Base-by-base conservation (phyloP, 371 early-diverging fungal species). In the Furculomyces boomerangus region DNA sequence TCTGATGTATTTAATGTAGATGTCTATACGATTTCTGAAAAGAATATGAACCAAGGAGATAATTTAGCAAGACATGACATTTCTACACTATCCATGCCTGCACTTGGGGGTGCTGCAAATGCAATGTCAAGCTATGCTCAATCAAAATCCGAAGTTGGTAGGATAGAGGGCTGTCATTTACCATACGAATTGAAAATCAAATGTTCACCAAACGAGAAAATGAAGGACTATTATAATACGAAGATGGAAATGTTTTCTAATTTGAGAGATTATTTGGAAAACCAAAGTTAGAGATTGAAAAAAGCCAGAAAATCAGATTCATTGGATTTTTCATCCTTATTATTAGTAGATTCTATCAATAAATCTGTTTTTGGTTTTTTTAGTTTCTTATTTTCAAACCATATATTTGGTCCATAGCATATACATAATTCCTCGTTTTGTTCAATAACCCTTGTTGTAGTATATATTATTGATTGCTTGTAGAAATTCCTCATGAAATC, bases 301-400 rank as follows among this genome's bases (percentile, higher is more conserved):
- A n/a, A n/a, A n/a, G n/a, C n/a, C n/a, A n/a, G n/a, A n/a, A n/a
- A n/a, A n/a, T n/a, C n/a, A n/a, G n/a, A n/a, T n/a, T n/a, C n/a
- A n/a, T n/a, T n/a, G n/a, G n/a, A n/a, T n/a, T n/a, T n/a, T n/a
- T n/a, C n/a, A n/a, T n/a, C n/a, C n/a, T n/a, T n/a, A n/a, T n/a
- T n/a, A n/a, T n/a, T n/a, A n/a, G n/a, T n/a, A n/a, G n/a, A n/a
- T n/a, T n/a, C n/a, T n/a, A n/a, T n/a, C n/a, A n/a, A n/a, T n/a
- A n/a, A n/a, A n/a, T n/a, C n/a, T n/a, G n/a, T n/a, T n/a, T n/a
- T n/a, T n/a, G n/a, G n/a, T n/a, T n/a, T n/a, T n/a, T n/a, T n/a
- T n/a, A n/a, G n/a, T n/a, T n/a, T n/a, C n/a, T n/a, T n/a, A n/a
- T 74, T 68, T 13, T 77, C 77, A 57, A 81, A 83, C 82, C 82